Conservation (phyloP, 2,329 filamentous ascomycete species). For the Penicillium sp. region DNA sequence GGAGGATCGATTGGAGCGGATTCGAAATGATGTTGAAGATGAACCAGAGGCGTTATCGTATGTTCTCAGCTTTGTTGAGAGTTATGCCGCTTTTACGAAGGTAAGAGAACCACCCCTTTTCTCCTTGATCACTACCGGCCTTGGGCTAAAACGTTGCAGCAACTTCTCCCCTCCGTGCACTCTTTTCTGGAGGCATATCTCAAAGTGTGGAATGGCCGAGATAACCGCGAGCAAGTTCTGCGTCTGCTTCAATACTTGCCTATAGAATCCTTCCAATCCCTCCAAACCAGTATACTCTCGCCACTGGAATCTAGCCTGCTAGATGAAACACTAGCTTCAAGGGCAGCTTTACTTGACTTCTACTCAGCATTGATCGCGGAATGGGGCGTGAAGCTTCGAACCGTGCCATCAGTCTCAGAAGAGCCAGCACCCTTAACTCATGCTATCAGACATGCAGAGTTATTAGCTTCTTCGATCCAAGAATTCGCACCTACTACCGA, state of each 20-base stretch:
- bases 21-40: conserved; percentile 52
- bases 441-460: conserved; percentile 55
- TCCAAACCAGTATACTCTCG: conserved; percentile 43
- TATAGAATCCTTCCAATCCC: conserved; percentile 34
- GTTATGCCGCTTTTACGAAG: conserved; percentile 44
- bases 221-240: conserved; percentile 52
- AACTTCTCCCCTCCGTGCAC: conserved; percentile 36
- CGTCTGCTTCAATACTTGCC: conserved; percentile 39
- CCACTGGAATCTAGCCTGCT: conserved; percentile 48
- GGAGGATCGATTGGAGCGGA: conserved; percentile 40
- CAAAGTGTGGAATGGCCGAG: conserved; percentile 64
- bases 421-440: conserved; percentile 43
- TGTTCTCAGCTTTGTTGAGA: conserved; percentile 37
- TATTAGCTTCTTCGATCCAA: conserved; percentile 62
- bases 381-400: conserved; percentile 46
- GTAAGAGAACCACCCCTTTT: conserved; percentile 23
- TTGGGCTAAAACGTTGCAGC: conserved; percentile 26
- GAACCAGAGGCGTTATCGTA: conserved; percentile 40
- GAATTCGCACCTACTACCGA: conserved; percentile 54
- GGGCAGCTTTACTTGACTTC: conserved; percentile 65
- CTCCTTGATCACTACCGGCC: background rate
- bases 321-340: conserved; percentile 51
- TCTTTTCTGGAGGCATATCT: conserved; percentile 57
- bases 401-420: conserved; percentile 28
- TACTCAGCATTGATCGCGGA: conserved; percentile 70